phyloP scores from a whole-genome alignment of 2,329 filamentous ascomycete genomes.

The Phialemonium atrogriseum region DNA sequence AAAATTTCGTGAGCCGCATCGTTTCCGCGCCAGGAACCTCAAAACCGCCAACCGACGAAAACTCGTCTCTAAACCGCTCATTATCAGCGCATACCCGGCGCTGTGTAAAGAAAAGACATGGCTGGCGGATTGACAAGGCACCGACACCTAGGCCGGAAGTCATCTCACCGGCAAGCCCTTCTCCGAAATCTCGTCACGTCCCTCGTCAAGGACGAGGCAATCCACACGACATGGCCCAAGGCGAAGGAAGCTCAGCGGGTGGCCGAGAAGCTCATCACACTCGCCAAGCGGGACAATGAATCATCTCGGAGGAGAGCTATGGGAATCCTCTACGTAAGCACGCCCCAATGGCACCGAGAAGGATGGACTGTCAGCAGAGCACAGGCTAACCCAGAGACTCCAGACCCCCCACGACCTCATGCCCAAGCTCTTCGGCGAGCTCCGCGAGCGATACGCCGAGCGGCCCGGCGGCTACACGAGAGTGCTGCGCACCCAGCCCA shows the following conservation, averaged over 20 bases:
- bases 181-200: slow-evolving; percentile 94
- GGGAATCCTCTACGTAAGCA: slow-evolving; percentile 73
- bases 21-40: too few species aligned
- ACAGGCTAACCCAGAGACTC: not conserved
- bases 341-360: too few species aligned
- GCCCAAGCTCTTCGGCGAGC: slow-evolving; percentile 79
- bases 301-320: slow-evolving; percentile 68
- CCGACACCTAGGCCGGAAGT: slow-evolving; percentile 78
- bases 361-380: too few species aligned
- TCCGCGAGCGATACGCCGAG: slow-evolving; percentile 68
- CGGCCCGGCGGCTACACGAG: slow-evolving; percentile 92
- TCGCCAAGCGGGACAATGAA: slow-evolving; percentile 89
- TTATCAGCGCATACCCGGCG: too few species aligned
- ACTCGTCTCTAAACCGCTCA: too few species aligned
- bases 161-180: slow-evolving; percentile 81
- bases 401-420: slow-evolving; percentile 63
- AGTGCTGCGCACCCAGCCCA: slow-evolving; percentile 83
- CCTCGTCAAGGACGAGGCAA: slow-evolving; percentile 85
- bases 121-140: slow-evolving; percentile 82
- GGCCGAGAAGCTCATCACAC: slow-evolving; percentile 88
- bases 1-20: slow-evolving; percentile 9
- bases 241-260: slow-evolving; percentile 93
- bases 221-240: slow-evolving; percentile 92
- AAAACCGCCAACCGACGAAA: slow-evolving; percentile 2
- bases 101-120: too few species aligned